Conservation (phyloP, 192 early-diverging fungal species). For the Funneliformis geosporum region DNA sequence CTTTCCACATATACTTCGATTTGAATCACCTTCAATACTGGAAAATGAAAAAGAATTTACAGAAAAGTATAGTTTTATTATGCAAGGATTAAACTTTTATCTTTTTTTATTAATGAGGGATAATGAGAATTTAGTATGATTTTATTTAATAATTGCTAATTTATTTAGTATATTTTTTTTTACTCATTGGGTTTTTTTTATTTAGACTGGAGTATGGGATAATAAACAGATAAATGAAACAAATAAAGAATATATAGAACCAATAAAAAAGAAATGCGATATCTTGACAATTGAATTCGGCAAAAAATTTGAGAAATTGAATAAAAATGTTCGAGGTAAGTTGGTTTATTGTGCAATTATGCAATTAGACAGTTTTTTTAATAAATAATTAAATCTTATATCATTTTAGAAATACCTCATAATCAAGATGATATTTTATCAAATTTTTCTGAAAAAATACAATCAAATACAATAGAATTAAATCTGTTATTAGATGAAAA, state of each 20-base stretch:
- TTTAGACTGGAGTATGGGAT: slow-evolving; percentile 44
- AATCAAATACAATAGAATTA: background rate
- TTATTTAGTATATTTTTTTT: background rate
- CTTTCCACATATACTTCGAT: slow-evolving; percentile 36
- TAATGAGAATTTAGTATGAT: slow-evolving; percentile 43
- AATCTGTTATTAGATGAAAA: background rate
- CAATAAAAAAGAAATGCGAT: slow-evolving; percentile 29
- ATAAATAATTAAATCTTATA: background rate
- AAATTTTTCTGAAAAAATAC: background rate
- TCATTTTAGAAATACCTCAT: background rate
- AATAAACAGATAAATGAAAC: slow-evolving; percentile 32
- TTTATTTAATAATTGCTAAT: background rate
- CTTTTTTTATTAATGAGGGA: slow-evolving; percentile 50
- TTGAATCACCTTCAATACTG: slow-evolving; percentile 34
- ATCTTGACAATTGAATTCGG: background rate
- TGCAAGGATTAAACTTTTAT: slow-evolving; percentile 55
- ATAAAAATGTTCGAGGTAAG: background rate
- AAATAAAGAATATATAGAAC: slow-evolving; percentile 38
- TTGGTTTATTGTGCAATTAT: background rate
- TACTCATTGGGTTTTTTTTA: background rate
- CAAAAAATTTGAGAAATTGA: background rate
- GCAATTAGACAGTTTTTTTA: background rate
- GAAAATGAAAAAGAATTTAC: slow-evolving; percentile 38
- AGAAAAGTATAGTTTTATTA: slow-evolving; percentile 46
- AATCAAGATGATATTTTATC: background rate